These are phyloP conservation scores for Blastocystis sp. DNA, from an alignment of 352 stramenopile genomes.

Conservation along the genomic window DNA sequence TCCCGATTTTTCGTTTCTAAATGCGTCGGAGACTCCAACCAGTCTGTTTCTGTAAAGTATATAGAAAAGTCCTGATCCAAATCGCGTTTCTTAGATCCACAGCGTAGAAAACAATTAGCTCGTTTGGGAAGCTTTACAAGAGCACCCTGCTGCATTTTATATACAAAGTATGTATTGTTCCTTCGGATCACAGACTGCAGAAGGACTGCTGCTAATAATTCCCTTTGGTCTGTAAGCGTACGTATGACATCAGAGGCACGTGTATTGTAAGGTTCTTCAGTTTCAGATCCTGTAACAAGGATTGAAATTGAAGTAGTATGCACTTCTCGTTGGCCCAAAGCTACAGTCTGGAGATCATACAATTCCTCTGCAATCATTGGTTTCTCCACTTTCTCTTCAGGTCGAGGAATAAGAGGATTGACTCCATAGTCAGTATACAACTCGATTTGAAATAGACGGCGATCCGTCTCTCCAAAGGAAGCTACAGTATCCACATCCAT, in stretches of 20 bases:
- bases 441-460: not conserved
- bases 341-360: not conserved
- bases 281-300: not conserved
- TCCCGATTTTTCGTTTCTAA: not conserved
- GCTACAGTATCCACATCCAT: not conserved
- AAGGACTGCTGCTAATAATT: not conserved
- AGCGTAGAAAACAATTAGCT: not conserved
- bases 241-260: not conserved
- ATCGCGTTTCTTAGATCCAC: too few relatives aligned
- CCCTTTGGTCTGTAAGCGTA: not conserved
- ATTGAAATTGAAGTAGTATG: not conserved
- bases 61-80: not conserved
- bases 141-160: not conserved
- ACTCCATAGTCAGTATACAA: not conserved
- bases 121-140: not conserved
- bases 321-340: not conserved
- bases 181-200: constrained; percentile 7
- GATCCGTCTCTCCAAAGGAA: not conserved
- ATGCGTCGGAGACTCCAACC: not conserved
- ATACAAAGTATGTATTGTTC: not conserved
- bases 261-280: not conserved
- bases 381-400: not conserved
- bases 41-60: constrained; percentile 32
- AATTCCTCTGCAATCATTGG: not conserved
- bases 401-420: not conserved